Conservation (phyloP, 129 eudicot species). For the Centaurea solstitialis region DNA sequence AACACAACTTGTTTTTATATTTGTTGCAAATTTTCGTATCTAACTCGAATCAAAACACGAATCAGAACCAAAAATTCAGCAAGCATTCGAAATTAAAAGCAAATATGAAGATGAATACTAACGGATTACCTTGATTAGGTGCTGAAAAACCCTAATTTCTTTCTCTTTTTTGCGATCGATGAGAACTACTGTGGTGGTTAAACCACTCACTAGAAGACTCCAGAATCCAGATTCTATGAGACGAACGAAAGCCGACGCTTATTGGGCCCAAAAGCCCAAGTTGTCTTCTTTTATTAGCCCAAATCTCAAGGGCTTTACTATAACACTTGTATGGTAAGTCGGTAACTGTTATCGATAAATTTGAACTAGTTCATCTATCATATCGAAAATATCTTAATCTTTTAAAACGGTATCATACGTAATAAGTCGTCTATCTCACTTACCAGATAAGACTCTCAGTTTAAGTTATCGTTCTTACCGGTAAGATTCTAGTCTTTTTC, state of each 20-base stretch:
- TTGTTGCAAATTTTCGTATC: not conserved
- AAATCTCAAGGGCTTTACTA: too few species aligned
- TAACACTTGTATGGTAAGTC: too few species aligned
- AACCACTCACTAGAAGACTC: not conserved
- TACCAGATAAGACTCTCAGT: too few species aligned
- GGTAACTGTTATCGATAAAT: too few species aligned
- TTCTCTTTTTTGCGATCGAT: not conserved
- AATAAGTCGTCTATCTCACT: too few species aligned
- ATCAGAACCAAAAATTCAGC: not conserved
- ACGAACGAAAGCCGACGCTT: not conserved
- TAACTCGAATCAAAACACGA: not conserved
- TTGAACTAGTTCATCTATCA: too few species aligned
- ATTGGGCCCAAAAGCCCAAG: slow-evolving; percentile 12
- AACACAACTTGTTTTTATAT: not conserved
- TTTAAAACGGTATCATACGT: too few species aligned
- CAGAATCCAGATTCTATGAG: not conserved
- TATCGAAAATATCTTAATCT: too few species aligned
- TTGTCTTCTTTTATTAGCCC: not conserved
- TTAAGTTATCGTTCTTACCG: too few species aligned
- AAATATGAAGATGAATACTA: not conserved
- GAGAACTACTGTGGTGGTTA: not conserved
- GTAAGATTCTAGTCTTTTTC: too few species aligned
- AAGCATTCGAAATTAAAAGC: not conserved
- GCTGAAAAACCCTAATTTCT: slow-evolving; percentile 30
- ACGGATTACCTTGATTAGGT: slow-evolving; percentile 23